These are phyloP conservation scores for Suillus ampliporus DNA, from an alignment of 768 basidiomycete genomes.

Conservation along the genomic window DNA sequence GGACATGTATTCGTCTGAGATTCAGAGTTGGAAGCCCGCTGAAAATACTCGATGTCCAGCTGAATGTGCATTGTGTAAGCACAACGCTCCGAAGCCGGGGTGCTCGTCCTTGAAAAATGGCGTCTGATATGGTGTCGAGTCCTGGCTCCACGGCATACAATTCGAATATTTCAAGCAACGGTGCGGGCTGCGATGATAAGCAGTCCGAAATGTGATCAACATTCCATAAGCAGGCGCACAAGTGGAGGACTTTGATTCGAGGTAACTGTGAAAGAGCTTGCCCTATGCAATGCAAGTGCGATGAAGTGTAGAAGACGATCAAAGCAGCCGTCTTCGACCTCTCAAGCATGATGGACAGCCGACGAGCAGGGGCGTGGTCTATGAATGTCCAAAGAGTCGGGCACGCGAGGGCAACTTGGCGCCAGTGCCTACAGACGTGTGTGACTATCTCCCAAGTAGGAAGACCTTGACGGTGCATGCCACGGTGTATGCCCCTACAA, in stretches of 20 bases:
- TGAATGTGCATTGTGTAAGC: conserved; percentile 34
- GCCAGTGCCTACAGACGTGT: conserved; percentile 44
- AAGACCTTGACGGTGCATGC: too few relatives aligned
- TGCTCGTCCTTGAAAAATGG: conserved; percentile 37
- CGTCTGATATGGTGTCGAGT: conserved; percentile 27
- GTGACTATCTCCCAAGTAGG: conserved; percentile 30
- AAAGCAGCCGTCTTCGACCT: conserved; percentile 45
- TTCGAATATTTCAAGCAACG: conserved; percentile 10
- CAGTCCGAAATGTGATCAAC: conserved; percentile 29
- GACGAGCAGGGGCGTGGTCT: conserved; percentile 36
- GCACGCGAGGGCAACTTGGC: conserved; percentile 46
- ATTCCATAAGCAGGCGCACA: conserved; percentile 32
- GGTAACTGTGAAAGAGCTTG: conserved; percentile 34
- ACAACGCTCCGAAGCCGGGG: conserved; percentile 38
- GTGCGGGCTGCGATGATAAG: not conserved
- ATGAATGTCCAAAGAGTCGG: conserved; percentile 45
- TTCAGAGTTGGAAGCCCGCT: conserved; percentile 39
- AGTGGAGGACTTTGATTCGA: conserved; percentile 35
- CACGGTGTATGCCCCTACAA: too few relatives aligned
- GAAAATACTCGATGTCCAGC: conserved; percentile 40
- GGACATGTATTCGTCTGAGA: conserved; percentile 29
- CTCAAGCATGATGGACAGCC: conserved; percentile 7
- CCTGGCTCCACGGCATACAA: conserved; percentile 16
- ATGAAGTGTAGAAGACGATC: conserved; percentile 26
- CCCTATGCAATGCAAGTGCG: conserved; percentile 30